Conservation (phyloP, 192 early-diverging fungal genomes). For the Coemansia sp. region DNA sequence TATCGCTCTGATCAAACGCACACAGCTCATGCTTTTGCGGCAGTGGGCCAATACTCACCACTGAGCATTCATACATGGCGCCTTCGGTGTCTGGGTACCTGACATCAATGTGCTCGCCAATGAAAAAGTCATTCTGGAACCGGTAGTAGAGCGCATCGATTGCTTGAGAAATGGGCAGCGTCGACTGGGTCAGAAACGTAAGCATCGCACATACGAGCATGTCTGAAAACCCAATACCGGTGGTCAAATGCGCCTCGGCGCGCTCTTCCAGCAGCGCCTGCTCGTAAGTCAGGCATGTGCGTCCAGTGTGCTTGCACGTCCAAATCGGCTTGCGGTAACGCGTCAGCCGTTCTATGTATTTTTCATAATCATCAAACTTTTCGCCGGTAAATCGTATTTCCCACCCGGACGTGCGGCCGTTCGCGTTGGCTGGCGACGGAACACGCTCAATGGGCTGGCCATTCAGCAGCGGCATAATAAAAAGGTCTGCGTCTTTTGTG, state of each 20-base stretch:
- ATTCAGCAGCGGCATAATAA: conserved; percentile 31
- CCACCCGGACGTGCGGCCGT: conserved; percentile 27
- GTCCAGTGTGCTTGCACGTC: conserved; percentile 76
- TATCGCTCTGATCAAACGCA: neutral
- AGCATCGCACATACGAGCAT: conserved; percentile 47
- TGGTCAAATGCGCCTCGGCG: conserved; percentile 57
- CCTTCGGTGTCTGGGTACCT: conserved; percentile 38
- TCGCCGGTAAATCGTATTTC: conserved; percentile 44
- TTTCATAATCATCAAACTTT: conserved; percentile 56
- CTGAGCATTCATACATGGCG: conserved; percentile 51
- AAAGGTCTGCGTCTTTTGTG: neutral
- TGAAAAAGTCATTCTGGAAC: conserved; percentile 44
- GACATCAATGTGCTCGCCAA: conserved; percentile 48
- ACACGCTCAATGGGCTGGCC: conserved; percentile 19
- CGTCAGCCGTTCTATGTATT: conserved; percentile 63
- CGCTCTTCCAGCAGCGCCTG: conserved; percentile 77
- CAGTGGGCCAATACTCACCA: conserved; percentile 22
- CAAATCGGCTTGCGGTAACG: conserved; percentile 73
- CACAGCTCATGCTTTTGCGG: conserved; percentile 10
- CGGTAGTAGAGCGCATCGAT: conserved; percentile 38
- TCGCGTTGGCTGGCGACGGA: neutral
- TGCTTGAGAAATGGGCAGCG: conserved; percentile 28
- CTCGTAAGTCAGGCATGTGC: conserved; percentile 70
- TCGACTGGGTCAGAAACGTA: conserved; percentile 43
- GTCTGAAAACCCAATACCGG: conserved; percentile 78